Percentiles rank a stretch among this genome's conserved stretches.
Conservation (phyloP, 1,139 yeast species). For the Suhomyces wounanorum region DNA sequence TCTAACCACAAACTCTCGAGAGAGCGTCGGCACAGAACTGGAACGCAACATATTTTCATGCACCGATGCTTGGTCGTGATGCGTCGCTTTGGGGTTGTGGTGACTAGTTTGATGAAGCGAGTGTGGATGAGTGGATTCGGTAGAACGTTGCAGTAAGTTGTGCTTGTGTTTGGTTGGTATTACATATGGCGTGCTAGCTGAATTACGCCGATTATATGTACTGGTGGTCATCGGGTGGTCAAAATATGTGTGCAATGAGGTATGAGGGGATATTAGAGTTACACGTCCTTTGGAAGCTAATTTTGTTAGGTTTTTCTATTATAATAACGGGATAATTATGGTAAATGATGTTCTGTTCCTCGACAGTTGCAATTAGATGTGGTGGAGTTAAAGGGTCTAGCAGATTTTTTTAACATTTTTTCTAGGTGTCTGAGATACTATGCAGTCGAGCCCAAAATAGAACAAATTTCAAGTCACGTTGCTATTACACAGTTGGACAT, state of each 20-base stretch:
- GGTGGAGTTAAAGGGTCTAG: slow-evolving; percentile 4
- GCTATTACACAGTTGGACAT: neutral
- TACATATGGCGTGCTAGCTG: slow-evolving; percentile 37
- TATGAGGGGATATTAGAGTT: neutral
- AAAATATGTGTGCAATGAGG: neutral
- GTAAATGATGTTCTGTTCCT: neutral
- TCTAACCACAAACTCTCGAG: slow-evolving; percentile 77
- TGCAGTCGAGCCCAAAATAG: slow-evolving; percentile 5
- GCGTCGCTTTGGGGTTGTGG: slow-evolving; percentile 7
- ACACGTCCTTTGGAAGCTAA: neutral
- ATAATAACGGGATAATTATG: neutral
- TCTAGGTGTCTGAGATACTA: slow-evolving; percentile 4
- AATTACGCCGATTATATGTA: slow-evolving; percentile 32
- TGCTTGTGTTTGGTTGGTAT: slow-evolving; percentile 34
- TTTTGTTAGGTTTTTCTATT: neutral
- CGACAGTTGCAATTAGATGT: neutral
- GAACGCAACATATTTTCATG: neutral
- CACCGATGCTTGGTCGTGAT: slow-evolving; percentile 8
- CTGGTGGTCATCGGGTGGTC: slow-evolving; percentile 12
- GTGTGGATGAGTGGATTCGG: slow-evolving; percentile 6
- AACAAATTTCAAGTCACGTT: neutral
- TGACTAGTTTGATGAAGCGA: slow-evolving; percentile 14
- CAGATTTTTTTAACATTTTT: slow-evolving; percentile 6
- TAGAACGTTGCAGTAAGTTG: slow-evolving; percentile 10
- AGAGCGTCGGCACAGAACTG: slow-evolving; percentile 49